Evolutionary conservation across 208 protist genomes (phyloP), one percentile per base, ranked within the genome.

Genomic region (Acanthamoeba comandoni): DNA sequence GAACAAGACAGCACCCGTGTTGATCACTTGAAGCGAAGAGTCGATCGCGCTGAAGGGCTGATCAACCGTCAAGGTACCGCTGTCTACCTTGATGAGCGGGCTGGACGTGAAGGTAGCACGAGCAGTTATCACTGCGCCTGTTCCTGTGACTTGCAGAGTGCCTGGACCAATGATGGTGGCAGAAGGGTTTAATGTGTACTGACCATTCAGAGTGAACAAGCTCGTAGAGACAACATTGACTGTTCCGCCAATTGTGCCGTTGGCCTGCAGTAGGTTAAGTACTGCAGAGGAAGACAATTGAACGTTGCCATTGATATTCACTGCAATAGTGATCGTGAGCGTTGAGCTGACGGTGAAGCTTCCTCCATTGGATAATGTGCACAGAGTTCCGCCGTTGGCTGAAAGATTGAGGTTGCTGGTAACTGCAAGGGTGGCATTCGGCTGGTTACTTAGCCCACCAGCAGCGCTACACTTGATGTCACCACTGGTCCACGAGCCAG

Each of bases 401-500:
- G 29, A 53, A 22, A 87, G 57, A 60, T 51, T 87, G 26, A n/a
- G 29, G 29, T 53, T 69, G 55, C 35, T 9, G 77, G 62, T 87
- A 22, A 87, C 77, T 7, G 77, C 69, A 60, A 87, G 52, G 12
- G n/a, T 0, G 9, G 55, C n/a, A 35, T 11, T 43, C 19, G 55
- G 39, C 31, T 22, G 5, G 77, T 43, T 87, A 22, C 1, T 26
- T 31, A 87, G 29, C 19, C 19, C 51, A 43, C 22, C 77, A 60
- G 57, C 77, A 48, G 48, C 53, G 73, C 48, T 60, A 49, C 77
- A 87, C 11, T 53, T 24, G 39, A 87, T 60, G 8, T 53, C 62
- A 17, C 77, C 77, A 13, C 57, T 70, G 77, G 77, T 87, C 77
- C 77, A 87, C 39, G 62, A 87, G 57, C 77, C 77, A 11, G 69